These are phyloP conservation scores for Blastocystis sp. DNA, from an alignment of 352 stramenopile genomes.

Conservation along the genomic window DNA sequence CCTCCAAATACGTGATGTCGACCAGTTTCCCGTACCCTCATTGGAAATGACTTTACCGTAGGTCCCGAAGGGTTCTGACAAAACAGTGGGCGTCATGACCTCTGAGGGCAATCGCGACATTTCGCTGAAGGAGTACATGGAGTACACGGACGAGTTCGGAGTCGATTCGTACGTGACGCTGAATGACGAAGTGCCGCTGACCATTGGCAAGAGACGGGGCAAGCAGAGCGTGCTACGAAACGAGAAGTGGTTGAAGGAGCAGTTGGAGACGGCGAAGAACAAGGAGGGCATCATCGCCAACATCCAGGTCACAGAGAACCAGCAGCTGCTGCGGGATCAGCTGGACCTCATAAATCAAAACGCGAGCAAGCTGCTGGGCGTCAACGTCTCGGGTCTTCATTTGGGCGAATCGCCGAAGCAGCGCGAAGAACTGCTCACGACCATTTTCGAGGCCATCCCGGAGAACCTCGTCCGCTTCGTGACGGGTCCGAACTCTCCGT, in stretches of 20 bases:
- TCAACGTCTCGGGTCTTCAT: constrained; percentile 54
- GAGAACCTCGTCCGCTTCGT: constrained; percentile 51
- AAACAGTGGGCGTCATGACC: constrained; percentile 44
- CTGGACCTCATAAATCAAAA: constrained; percentile 41
- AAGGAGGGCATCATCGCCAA: constrained; percentile 27
- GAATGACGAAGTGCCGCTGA: constrained; percentile 33
- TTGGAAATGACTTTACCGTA: background rate
- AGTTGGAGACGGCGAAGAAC: background rate
- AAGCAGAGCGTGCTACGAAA: constrained; percentile 46
- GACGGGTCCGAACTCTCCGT: constrained; percentile 48
- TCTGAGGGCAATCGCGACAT: constrained; percentile 63
- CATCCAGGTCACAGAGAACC: constrained; percentile 51
- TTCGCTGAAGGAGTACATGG: constrained; percentile 26
- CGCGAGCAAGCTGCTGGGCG: constrained; percentile 7
- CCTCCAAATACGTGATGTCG: constrained; percentile 50
- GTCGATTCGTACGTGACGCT: constrained; percentile 32
- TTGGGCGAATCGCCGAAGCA: constrained; percentile 55
- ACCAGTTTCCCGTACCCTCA: constrained; percentile 41
- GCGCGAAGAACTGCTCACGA: constrained; percentile 12
- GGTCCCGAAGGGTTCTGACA: constrained; percentile 41
- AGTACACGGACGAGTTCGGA: constrained; percentile 21
- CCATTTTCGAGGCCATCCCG: constrained; percentile 29
- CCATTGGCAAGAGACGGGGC: constrained; percentile 35
- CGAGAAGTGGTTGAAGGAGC: constrained; percentile 32
- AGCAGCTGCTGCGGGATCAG: constrained; percentile 30